Conservation (phyloP, 1,284 basidiomycete genomes). For the Tilletiopsis washingtonensis region DNA sequence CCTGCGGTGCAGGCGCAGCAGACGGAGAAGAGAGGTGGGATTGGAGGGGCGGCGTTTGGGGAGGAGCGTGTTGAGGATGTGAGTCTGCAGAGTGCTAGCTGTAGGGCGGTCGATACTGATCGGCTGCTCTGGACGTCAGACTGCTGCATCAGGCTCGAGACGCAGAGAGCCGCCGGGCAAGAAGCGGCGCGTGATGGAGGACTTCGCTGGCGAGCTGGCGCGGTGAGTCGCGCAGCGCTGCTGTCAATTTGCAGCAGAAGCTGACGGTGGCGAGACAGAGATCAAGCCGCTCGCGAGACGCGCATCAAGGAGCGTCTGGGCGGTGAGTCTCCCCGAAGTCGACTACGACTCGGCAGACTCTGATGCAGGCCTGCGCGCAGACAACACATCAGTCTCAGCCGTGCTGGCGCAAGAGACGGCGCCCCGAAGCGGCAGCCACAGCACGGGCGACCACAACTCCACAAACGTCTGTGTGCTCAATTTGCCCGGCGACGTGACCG, state of each 20-base stretch:
- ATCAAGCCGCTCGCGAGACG: slow-evolving; percentile 80
- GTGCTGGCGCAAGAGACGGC: slow-evolving; percentile 64
- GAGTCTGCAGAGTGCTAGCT: not conserved
- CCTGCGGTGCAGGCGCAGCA: too few relatives aligned
- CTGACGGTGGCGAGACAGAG: slow-evolving; percentile 54
- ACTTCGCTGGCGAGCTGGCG: slow-evolving; percentile 29
- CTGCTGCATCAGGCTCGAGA: too few relatives aligned
- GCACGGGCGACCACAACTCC: slow-evolving; percentile 73
- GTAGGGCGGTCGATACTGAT: not conserved
- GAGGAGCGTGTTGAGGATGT: not conserved
- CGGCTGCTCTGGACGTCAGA: not conserved
- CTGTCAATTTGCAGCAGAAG: not conserved
- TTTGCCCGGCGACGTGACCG: slow-evolving; percentile 72
- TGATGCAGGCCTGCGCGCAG: slow-evolving; percentile 29
- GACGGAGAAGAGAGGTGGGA: not conserved
- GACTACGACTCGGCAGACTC: not conserved
- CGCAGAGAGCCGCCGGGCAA: slow-evolving; percentile 16
- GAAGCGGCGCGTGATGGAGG: slow-evolving; percentile 23
- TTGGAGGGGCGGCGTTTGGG: not conserved
- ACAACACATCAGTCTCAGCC: slow-evolving; percentile 67
- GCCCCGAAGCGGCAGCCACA: slow-evolving; percentile 69
- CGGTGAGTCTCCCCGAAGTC: slow-evolving; percentile 51
- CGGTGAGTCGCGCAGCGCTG: slow-evolving; percentile 3
- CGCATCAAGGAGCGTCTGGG: slow-evolving; percentile 59
- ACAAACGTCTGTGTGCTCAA: slow-evolving; percentile 85